Evolutionary conservation across 352 stramenopile genomes (phyloP).

Genomic region (Phytophthora vignae): DNA sequence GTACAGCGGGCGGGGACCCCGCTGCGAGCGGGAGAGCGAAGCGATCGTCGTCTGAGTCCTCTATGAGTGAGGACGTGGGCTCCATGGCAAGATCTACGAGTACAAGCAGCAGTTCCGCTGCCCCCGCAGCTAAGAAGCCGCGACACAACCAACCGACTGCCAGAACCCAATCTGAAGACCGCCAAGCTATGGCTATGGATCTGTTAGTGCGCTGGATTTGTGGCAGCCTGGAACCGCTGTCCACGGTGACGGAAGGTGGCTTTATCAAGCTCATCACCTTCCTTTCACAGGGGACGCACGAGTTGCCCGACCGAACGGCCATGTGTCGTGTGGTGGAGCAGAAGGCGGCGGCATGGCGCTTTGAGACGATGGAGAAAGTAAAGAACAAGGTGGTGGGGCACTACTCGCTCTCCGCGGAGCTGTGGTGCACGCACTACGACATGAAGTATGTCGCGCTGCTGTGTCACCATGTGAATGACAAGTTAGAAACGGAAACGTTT

Average conservation of each 20-base stretch:
- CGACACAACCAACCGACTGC: neutral
- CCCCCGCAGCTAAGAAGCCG: slow-evolving; percentile 3
- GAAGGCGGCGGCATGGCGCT: slow-evolving; percentile 5
- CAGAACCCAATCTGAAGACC: neutral
- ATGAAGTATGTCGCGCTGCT: slow-evolving; percentile 17
- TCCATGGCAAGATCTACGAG: neutral
- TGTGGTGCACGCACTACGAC: slow-evolving; percentile 18
- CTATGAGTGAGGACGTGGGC: neutral
- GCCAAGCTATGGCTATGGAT: neutral
- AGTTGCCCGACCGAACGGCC: slow-evolving; percentile 2
- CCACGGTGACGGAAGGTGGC: neutral
- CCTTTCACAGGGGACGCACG: slow-evolving; percentile 4
- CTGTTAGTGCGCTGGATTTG: slow-evolving; percentile 11
- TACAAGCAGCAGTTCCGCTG: neutral
- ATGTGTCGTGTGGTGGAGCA: slow-evolving; percentile 20
- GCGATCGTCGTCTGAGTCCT: slow-evolving; percentile 7
- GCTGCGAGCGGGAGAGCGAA: neutral
- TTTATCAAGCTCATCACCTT: slow-evolving; percentile 2
- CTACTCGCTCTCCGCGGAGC: slow-evolving; percentile 18
- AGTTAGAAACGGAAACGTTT: slow-evolving; percentile 17
- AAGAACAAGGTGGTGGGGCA: neutral
- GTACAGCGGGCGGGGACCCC: neutral
- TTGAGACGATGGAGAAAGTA: slow-evolving; percentile 8
- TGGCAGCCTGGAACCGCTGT: slow-evolving; percentile 11
- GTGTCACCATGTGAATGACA: slow-evolving; percentile 16